Base-by-base conservation (phyloP, 176 grass and related monocot species). In the Triticum turgidum region DNA sequence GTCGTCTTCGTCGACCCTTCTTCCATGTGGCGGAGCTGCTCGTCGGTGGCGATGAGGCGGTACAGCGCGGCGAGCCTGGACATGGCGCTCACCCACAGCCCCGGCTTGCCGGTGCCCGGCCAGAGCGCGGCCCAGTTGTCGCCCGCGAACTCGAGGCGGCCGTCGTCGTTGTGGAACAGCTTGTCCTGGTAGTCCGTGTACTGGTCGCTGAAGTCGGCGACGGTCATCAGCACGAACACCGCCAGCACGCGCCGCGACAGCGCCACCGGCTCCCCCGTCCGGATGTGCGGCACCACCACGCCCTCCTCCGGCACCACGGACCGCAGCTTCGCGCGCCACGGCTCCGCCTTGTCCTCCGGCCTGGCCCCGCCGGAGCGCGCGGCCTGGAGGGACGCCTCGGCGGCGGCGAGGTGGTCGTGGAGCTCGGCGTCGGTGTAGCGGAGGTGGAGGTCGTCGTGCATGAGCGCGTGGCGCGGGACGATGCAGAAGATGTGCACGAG, bases 121-220 rank as follows among this genome's bases (percentile, higher is more conserved):
- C 95, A 98, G n/a, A 98, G 87, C 38, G 91, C 76, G 5, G 4
- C 42, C 91, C 91, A 92, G 82, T 76, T 80, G 84, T 89, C 69
- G 21, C 96, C 91, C 3, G 11, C 1, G 78, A 76, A 95, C 81
- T 95, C 88, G 5, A 98, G 78, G 4, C 88, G 89, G 0, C 91
- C 93, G 80, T 98, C 65, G 0, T 29, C 79, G 80, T 95, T 95
- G 30, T 7, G 7, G 69, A 95, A 98, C 1, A 95, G 88, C 38
- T 89, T 75, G 89, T 98, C 96, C 82, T 98, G 93, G 84, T 89
- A 98, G 85, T 95, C 95, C 6, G 88, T 75, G 54, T 87, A 85
- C 89, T 98, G 95, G 77, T 98, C 93, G 56, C 93, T 91, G 89
- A 93, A 93, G 83, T 98, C 95, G 3, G 85, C 91, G 14, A 98